Base-by-base conservation (phyloP, 805 yeast species). In the Ogataea corticis region DNA sequence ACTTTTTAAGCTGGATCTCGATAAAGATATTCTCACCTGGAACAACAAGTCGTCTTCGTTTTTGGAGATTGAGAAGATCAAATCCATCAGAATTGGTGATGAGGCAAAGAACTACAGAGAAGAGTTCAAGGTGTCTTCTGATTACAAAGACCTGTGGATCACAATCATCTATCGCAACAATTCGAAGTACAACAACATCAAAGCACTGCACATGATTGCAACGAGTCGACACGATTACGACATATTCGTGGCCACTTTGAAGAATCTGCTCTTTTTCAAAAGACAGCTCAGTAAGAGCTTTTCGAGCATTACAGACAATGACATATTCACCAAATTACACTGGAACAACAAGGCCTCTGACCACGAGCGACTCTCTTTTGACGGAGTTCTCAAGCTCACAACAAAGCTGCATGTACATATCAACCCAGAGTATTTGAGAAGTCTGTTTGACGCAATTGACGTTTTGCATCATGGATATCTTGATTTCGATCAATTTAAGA, bases 91-190 rank as follows among this genome's bases (percentile, higher is more conserved):
- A 41, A 71, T 77, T 3, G 87, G 83, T 2, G 76, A 75, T 16
- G 87, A 85, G 56, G 97, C 97, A 1, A 75, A 77, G 29, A 87
- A 88, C 54, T 92, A 90, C 60, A 69, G 96, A 49, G 96, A 91
- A 59, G 96, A 90, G 63, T 79, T 87, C 54, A 82, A 85, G 30
- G 76, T 89, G 1, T 77, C 90, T 1, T 69, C 79, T 29, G 89
- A 84, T 41, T 77, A 75, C 43, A 80, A 81, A 35, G 69, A 72
- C 11, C 65, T 78, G 7, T 92, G 99, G 99, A 74, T 88, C 0
- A 83, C 96, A 0, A 77, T 92, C 27, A 79, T 89, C 11, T 92
- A 88, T 59, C 77, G 73, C 45, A 76, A 79, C 50, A 72, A 75
- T 6, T 71, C 77, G 5, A 80, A 76, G 44, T 72, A 76, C 2